Evolutionary conservation across 768 basidiomycete genomes (phyloP).

Genomic region (Panaeolus papilionaceus): DNA sequence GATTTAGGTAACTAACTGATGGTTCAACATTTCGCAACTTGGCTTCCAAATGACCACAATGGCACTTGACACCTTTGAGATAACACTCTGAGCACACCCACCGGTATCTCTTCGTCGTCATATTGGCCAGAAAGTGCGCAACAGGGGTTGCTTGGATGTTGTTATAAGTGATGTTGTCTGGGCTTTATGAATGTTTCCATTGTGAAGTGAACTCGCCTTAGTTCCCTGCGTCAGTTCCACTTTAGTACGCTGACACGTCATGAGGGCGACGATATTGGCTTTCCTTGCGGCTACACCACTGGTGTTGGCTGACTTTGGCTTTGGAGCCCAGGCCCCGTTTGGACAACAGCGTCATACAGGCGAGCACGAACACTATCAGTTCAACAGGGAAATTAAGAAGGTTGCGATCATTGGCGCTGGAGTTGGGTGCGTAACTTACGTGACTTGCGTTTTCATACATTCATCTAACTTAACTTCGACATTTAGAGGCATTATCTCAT

Average conservation of each 20-base stretch:
- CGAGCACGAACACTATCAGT: slow-evolving; percentile 33
- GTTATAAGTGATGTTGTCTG: neutral
- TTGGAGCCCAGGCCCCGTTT: slow-evolving; percentile 16
- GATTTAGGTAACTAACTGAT: neutral
- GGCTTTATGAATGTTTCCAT: neutral
- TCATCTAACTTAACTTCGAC: neutral
- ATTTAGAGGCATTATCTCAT: slow-evolving; percentile 42
- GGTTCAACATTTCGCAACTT: neutral
- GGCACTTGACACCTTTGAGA: neutral
- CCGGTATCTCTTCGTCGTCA: neutral
- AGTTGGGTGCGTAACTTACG: slow-evolving; percentile 36
- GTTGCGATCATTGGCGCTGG: slow-evolving; percentile 50
- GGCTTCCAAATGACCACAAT: slow-evolving; percentile 8
- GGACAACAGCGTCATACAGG: slow-evolving; percentile 1
- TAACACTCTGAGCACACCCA: neutral
- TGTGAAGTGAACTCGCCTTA: neutral
- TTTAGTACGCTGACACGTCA: neutral
- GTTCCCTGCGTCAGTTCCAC: neutral
- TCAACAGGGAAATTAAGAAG: slow-evolving; percentile 43
- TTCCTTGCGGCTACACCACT: slow-evolving; percentile 12
- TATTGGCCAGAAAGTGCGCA: neutral
- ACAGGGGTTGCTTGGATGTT: neutral
- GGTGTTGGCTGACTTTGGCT: slow-evolving; percentile 18
- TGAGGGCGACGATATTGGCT: neutral
- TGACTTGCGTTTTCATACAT: neutral